Conservation (phyloP, 352 stramenopile species). For the Vaucheria bursata region DNA sequence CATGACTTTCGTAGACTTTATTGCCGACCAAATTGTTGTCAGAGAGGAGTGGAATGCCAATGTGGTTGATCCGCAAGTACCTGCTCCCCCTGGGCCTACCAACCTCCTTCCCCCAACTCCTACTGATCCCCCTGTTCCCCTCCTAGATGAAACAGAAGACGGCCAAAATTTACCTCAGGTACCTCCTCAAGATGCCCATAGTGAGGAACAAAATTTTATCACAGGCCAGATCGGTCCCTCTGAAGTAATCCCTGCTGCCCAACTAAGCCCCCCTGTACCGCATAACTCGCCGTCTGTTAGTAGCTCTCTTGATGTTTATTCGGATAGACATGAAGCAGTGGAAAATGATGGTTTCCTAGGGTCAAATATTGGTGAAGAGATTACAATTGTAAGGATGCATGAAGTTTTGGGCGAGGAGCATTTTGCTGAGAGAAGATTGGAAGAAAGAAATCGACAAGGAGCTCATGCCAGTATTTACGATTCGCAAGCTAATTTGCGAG, state of each 20-base stretch:
- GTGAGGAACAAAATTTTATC: too few species aligned
- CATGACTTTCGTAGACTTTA: constrained; percentile 81
- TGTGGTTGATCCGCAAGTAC: neutral
- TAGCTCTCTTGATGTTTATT: too few species aligned
- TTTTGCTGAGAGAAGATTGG: neutral
- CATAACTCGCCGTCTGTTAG: too few species aligned
- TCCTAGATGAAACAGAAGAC: neutral
- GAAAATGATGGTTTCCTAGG: too few species aligned
- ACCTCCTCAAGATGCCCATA: too few species aligned
- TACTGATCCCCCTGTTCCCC: constrained; percentile 4
- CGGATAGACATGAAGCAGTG: too few species aligned
- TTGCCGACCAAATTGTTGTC: constrained; percentile 47
- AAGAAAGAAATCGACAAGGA: neutral
- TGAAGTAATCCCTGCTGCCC: neutral
- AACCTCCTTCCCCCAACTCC: neutral
- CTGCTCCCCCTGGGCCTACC: neutral
- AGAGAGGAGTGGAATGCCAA: constrained; percentile 11
- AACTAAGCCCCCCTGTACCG: too few species aligned
- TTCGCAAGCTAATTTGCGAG: neutral
- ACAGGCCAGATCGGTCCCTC: neutral
- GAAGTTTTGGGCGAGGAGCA: neutral
- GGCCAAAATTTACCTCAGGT: too few species aligned
- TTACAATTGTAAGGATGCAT: too few species aligned
- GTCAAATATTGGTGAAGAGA: too few species aligned
- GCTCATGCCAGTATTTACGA: neutral